phyloP scores from a whole-genome alignment of 2,329 filamentous ascomycete species.

The Dactylellina drechsleri region DNA sequence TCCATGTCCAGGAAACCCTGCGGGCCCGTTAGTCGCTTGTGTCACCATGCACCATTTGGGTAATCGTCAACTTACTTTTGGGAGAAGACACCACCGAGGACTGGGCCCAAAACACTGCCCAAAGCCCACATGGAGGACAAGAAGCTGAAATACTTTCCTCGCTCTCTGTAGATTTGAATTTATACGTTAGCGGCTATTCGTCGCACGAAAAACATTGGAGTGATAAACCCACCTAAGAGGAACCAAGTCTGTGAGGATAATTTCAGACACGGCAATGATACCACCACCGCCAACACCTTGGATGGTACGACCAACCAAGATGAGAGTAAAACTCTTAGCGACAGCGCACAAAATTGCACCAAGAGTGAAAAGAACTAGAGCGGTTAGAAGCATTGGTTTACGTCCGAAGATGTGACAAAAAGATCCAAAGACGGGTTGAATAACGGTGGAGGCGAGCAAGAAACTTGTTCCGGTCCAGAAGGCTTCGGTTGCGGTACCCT shows the following conservation, averaged over 20 bases:
- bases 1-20: conserved; percentile 69
- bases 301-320: conserved; percentile 63
- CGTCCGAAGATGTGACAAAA: conserved; percentile 64
- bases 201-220: too few species aligned
- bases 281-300: conserved; percentile 68
- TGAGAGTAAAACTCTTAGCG: conserved; percentile 61
- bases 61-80: conserved; percentile 60
- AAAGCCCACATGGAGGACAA: conserved; percentile 67
- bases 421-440: conserved; percentile 66
- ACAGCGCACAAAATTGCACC: conserved; percentile 62
- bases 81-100: conserved; percentile 68
- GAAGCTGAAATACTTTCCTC: conserved; percentile 63
- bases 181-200: background rate
- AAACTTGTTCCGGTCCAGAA: conserved; percentile 79
- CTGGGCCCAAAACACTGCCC: conserved; percentile 67
- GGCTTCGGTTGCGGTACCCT: conserved; percentile 69
- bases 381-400: conserved; percentile 59
- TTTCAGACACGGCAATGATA: conserved; percentile 65
- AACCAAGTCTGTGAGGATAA: conserved; percentile 65
- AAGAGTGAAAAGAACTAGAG: conserved; percentile 61
- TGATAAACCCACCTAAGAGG: conserved; percentile 62
- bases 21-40: conserved; percentile 5
- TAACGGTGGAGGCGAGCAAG: conserved; percentile 72
- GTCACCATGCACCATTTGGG: background rate
- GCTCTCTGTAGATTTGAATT: conserved; percentile 59